Percentiles rank a stretch among this genome's conserved stretches.
phyloP scores from a whole-genome alignment of 2,329 filamentous ascomycete species.

The Diaporthe ampelina region DNA sequence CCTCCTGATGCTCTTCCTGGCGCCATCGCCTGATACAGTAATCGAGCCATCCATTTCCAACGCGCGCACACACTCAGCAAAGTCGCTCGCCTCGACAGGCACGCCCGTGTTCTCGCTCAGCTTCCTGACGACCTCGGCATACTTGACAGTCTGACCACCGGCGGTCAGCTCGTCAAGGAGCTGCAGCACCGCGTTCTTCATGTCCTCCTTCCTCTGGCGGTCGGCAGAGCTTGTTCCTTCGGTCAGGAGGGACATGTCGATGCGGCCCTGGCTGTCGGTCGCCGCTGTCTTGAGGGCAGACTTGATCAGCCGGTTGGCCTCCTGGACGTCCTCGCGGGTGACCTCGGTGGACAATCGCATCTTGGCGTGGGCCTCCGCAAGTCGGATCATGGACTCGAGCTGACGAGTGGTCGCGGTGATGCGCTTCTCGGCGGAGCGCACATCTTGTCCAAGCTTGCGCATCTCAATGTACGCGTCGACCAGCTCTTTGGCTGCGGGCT shows the following conservation, averaged over 20 bases:
- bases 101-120: constrained; percentile 80
- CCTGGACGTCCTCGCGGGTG: constrained; percentile 84
- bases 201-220: constrained; percentile 82
- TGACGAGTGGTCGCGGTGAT: constrained; percentile 98
- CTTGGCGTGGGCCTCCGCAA: constrained; percentile 95
- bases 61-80: constrained; percentile 82
- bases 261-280: constrained; percentile 92
- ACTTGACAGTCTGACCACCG: constrained; percentile 77
- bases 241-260: constrained; percentile 95
- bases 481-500: constrained; percentile 85
- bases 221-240: constrained; percentile 95
- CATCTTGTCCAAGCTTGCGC: constrained; percentile 91
- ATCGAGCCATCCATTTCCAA: constrained; percentile 89
- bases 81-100: constrained; percentile 82
- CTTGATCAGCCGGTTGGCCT: constrained; percentile 94
- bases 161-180: constrained; percentile 86
- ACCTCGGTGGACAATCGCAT: constrained; percentile 89
- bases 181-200: constrained; percentile 83
- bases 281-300: constrained; percentile 95
- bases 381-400: constrained; percentile 97
- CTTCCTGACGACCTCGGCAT: constrained; percentile 81
- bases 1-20: constrained; percentile 84
- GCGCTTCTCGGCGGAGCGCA: constrained; percentile 90
- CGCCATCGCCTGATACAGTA: constrained; percentile 86
- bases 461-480: constrained; percentile 92